Conservation (phyloP, 2,329 filamentous ascomycete genomes). For the Neophaeococcomyces mojaviensis region DNA sequence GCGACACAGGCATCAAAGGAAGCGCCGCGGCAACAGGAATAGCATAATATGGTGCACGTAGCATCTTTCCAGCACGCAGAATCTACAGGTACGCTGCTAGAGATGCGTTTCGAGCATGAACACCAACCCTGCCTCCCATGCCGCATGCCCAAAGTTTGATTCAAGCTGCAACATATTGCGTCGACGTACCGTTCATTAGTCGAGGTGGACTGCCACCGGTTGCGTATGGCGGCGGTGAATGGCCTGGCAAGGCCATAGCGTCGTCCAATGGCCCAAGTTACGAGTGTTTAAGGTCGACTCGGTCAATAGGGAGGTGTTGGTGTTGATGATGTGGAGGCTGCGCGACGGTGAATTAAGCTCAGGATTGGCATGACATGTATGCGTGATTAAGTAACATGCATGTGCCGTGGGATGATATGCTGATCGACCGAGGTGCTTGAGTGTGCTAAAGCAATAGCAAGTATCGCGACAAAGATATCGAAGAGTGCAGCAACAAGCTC, state of each 20-base stretch:
- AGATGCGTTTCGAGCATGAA: not conserved
- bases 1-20: too few species aligned
- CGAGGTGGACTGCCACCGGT: slow-evolving; percentile 19
- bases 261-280: not conserved
- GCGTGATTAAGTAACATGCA: slow-evolving; percentile 2
- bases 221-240: slow-evolving; percentile 19
- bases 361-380: slow-evolving; percentile 7
- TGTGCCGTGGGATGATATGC: not conserved
- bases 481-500: not conserved
- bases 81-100: too few species aligned
- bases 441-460: not conserved
- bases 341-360: slow-evolving; percentile 7
- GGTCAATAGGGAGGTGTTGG: not conserved
- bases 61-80: too few species aligned
- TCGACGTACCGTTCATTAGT: slow-evolving; percentile 17
- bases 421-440: not conserved
- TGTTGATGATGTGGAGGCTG: slow-evolving; percentile 8
- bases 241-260: slow-evolving; percentile 21
- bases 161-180: not conserved
- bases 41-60: too few species aligned
- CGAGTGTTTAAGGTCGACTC: not conserved
- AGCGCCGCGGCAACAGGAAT: too few species aligned
- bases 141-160: not conserved
- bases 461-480: not conserved
- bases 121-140: not conserved